Conservation (phyloP, 2,329 filamentous ascomycete genomes). For the Colletotrichum sp. region DNA sequence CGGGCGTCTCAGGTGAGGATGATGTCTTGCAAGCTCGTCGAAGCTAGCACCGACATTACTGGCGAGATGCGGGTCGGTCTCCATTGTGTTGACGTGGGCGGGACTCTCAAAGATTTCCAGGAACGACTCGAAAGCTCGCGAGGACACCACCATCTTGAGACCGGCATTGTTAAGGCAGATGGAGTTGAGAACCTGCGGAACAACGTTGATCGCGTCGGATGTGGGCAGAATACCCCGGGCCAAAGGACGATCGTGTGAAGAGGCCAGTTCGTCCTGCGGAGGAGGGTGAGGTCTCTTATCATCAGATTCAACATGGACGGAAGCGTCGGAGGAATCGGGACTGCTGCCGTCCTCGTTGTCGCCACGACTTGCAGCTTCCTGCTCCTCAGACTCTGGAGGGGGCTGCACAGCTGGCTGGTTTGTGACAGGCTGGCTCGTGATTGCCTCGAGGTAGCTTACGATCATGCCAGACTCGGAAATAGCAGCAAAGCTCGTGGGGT, state of each 20-base stretch:
- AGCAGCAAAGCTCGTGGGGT: conserved; percentile 95
- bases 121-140: conserved; percentile 82
- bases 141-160: conserved; percentile 85
- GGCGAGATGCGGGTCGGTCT: conserved; percentile 72
- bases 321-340: conserved; percentile 42
- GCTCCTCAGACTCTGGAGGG: conserved; percentile 24
- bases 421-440: conserved; percentile 63
- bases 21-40: conserved; percentile 93
- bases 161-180: conserved; percentile 91
- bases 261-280: conserved; percentile 48
- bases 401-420: conserved; percentile 35
- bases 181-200: conserved; percentile 88
- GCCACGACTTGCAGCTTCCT: conserved; percentile 22
- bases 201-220: conserved; percentile 83
- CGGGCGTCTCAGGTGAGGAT: conserved; percentile 79
- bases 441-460: conserved; percentile 81
- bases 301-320: conserved; percentile 42
- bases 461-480: conserved; percentile 94
- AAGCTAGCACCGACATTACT: conserved; percentile 81
- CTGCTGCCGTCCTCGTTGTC: conserved; percentile 38
- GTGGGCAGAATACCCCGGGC: conserved; percentile 84
- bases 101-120: conserved; percentile 97
- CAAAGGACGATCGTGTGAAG: conserved; percentile 39
- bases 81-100: conserved; percentile 84
- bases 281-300: conserved; percentile 58